Conservation (phyloP, 257 asterid genomes). For the Petunia axillaris region DNA sequence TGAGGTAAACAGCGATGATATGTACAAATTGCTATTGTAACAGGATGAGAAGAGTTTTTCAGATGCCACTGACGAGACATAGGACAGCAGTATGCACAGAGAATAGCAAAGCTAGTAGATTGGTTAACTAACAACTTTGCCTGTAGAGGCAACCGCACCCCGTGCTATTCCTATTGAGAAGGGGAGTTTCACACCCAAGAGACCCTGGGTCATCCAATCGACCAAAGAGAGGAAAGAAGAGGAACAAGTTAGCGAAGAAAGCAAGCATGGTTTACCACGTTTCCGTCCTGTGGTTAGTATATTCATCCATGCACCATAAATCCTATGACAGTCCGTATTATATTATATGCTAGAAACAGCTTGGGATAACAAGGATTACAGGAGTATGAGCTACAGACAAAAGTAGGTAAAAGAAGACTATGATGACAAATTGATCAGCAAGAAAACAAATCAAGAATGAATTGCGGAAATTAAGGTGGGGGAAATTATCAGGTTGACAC, state of each 20-base stretch:
- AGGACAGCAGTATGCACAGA: not conserved
- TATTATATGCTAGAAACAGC: not conserved
- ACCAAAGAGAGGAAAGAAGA: not conserved
- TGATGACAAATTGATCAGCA: not conserved
- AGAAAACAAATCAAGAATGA: conserved; percentile 22
- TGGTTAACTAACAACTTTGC: not conserved
- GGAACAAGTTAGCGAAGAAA: not conserved
- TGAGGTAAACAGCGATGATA: not conserved
- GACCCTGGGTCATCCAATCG: not conserved
- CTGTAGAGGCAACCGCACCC: not conserved
- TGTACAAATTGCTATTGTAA: not conserved
- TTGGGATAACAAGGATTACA: not conserved
- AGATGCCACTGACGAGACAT: not conserved
- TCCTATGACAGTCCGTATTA: not conserved
- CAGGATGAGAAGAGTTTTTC: not conserved
- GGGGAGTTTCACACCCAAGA: not conserved
- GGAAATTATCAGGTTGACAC: not conserved
- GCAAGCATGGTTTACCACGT: not conserved
- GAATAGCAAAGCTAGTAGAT: conserved; percentile 1
- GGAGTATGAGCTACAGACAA: not conserved
- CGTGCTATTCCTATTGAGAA: not conserved
- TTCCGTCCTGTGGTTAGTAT: not conserved
- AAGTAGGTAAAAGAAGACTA: conserved; percentile 3
- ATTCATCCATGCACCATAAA: not conserved
- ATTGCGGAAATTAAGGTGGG: conserved; percentile 22